These are phyloP conservation scores for Chaetothyriales sp. DNA, from an alignment of 2,329 filamentous ascomycete species.

Conservation along the genomic window DNA sequence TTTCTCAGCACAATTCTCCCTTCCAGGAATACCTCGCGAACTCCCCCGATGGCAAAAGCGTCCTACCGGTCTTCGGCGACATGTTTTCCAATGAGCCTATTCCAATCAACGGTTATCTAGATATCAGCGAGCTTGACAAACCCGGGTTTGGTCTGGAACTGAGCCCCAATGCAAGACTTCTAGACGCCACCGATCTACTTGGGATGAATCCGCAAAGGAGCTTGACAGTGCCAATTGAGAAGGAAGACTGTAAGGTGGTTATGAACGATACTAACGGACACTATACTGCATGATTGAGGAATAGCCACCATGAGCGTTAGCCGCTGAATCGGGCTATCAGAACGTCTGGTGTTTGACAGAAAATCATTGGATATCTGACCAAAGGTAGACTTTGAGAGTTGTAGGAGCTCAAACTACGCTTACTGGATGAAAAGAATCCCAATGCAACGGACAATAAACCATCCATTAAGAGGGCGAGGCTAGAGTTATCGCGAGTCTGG, in stretches of 20 bases:
- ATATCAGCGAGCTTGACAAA: slow-evolving; percentile 67
- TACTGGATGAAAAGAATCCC: too few relatives aligned
- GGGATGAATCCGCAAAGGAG: slow-evolving; percentile 46
- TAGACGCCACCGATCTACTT: slow-evolving; percentile 60
- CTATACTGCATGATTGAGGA: too few relatives aligned
- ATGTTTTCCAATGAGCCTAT: slow-evolving; percentile 86
- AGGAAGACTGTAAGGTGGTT: neutral
- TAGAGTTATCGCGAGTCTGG: too few relatives aligned
- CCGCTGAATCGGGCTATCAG: too few relatives aligned
- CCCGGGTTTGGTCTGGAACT: slow-evolving; percentile 82
- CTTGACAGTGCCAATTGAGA: slow-evolving; percentile 24
- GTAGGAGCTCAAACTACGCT: too few relatives aligned
- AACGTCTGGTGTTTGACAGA: too few relatives aligned
- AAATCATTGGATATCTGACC: too few relatives aligned
- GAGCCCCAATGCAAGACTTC: slow-evolving; percentile 67
- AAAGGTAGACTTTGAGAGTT: too few relatives aligned
- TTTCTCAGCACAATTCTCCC: slow-evolving; percentile 81
- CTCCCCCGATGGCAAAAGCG: slow-evolving; percentile 77
- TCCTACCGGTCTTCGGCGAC: slow-evolving; percentile 82
- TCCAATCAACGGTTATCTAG: slow-evolving; percentile 66
- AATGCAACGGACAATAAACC: too few relatives aligned
- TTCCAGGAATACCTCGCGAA: slow-evolving; percentile 96
- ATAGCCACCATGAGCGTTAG: too few relatives aligned
- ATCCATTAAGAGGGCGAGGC: too few relatives aligned
- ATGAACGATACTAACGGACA: neutral